Evolutionary conservation across 2,329 filamentous ascomycete genomes (phyloP).

Genomic region (Amphichorda felina): DNA sequence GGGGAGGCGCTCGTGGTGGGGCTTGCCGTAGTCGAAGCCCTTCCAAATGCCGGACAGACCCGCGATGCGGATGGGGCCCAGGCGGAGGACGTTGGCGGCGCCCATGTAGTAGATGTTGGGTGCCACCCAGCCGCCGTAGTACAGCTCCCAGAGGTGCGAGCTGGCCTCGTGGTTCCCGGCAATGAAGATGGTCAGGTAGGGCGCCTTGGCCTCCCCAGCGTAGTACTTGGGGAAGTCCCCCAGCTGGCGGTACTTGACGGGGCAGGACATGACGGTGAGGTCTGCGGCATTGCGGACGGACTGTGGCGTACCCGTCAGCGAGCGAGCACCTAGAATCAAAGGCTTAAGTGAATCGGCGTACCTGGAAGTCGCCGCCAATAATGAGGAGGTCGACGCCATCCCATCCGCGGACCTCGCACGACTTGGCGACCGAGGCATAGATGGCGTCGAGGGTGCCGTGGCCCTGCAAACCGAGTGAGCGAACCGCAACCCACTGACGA

Average conservation of each 20-base stretch:
- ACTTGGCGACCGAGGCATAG: slow-evolving; percentile 63
- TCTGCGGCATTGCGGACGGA: slow-evolving; percentile 82
- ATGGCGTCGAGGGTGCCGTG: slow-evolving; percentile 89
- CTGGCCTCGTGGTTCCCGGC: slow-evolving; percentile 94
- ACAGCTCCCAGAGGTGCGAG: slow-evolving; percentile 82
- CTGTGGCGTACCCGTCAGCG: slow-evolving; percentile 13
- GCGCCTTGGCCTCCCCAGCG: slow-evolving; percentile 61
- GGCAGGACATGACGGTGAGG: slow-evolving; percentile 80
- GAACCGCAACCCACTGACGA: not conserved
- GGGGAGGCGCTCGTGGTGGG: slow-evolving; percentile 76
- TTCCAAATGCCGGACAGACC: slow-evolving; percentile 95
- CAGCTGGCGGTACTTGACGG: slow-evolving; percentile 74
- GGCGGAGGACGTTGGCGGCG: slow-evolving; percentile 74
- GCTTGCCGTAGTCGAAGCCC: slow-evolving; percentile 71
- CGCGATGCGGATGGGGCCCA: slow-evolving; percentile 78
- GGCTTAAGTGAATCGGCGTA: slow-evolving; percentile 20
- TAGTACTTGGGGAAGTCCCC: slow-evolving; percentile 96
- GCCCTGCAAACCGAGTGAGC: slow-evolving; percentile 41
- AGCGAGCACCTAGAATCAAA: not conserved
- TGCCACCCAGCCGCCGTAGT: slow-evolving; percentile 94
- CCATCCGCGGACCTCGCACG: slow-evolving; percentile 65
- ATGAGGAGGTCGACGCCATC: slow-evolving; percentile 77
- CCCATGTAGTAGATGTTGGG: slow-evolving; percentile 97
- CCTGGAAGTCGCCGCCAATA: slow-evolving; percentile 93
- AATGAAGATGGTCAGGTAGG: slow-evolving; percentile 84